phyloP scores from a whole-genome alignment of 2,329 filamentous ascomycete genomes.

The Acrodontium crateriforme region DNA sequence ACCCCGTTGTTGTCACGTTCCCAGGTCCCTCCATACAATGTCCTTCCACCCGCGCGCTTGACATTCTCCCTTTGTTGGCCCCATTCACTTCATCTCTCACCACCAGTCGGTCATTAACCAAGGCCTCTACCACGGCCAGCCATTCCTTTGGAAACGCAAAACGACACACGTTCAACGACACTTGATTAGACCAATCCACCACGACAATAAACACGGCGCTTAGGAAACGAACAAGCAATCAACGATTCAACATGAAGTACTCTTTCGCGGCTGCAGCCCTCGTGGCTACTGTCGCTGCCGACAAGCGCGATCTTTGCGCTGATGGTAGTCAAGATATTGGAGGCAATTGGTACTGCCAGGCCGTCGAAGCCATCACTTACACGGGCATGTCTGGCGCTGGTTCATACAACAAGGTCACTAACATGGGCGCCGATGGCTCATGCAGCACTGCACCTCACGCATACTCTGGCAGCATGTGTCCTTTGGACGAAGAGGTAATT shows the following conservation, averaged over 20 bases:
- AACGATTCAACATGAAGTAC: conserved; percentile 23
- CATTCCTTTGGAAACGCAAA: too few species aligned
- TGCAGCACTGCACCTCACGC: conserved; percentile 40
- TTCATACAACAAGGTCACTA: conserved; percentile 49
- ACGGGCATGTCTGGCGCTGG: conserved; percentile 30
- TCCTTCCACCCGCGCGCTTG: too few species aligned
- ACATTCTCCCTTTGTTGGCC: too few species aligned
- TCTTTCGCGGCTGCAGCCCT: conserved; percentile 18
- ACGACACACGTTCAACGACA: too few species aligned
- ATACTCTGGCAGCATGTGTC: conserved; percentile 50
- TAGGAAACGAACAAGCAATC: too few species aligned
- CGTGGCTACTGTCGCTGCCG: conserved; percentile 15
- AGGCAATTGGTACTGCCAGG: conserved; percentile 54
- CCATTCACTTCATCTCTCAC: too few species aligned
- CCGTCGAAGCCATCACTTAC: conserved; percentile 56
- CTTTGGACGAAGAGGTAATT: conserved; percentile 54
- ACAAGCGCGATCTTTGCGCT: conserved; percentile 15
- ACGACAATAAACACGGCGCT: too few species aligned
- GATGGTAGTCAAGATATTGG: conserved; percentile 17
- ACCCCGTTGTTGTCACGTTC: too few species aligned
- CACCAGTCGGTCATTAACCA: too few species aligned
- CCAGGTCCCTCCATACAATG: too few species aligned
- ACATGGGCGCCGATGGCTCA: conserved; percentile 41
- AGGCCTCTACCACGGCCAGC: too few species aligned
- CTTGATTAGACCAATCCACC: too few species aligned